Percentiles rank a stretch among this genome's conserved stretches.
These are phyloP conservation scores for Tolypocladium amazonense DNA, from an alignment of 2,329 filamentous ascomycete species.

Conservation along the genomic window DNA sequence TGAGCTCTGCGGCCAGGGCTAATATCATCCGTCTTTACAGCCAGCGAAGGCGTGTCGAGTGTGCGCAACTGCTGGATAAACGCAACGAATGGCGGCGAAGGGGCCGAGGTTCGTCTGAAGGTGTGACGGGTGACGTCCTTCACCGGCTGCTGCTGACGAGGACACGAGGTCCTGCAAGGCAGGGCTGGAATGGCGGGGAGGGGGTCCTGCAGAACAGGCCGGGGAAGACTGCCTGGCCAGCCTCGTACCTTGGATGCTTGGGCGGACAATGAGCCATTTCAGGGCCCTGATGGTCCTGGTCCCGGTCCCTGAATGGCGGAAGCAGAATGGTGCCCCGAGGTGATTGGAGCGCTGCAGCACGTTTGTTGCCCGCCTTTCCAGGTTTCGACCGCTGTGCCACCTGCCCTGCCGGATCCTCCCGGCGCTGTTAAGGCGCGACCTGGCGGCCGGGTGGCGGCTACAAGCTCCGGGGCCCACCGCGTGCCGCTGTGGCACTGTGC, in stretches of 20 bases:
- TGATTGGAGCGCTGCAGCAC: neutral
- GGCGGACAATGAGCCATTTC: neutral
- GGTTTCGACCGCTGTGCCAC: neutral
- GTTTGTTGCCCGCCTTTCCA: neutral
- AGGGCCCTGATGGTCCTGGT: neutral
- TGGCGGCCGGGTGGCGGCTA: neutral
- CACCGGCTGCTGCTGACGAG: no score
- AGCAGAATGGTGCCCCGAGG: neutral
- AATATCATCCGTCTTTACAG: neutral
- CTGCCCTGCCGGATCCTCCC: constrained; percentile 6
- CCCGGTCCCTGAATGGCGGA: neutral
- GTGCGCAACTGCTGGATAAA: neutral
- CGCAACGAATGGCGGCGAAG: neutral
- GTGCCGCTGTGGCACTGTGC: neutral
- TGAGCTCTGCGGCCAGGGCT: no score
- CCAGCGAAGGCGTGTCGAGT: neutral
- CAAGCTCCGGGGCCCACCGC: neutral
- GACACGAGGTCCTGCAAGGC: neutral
- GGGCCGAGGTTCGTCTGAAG: neutral
- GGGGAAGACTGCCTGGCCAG: neutral
- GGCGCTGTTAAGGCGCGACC: constrained; percentile 1
- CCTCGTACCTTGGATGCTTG: neutral
- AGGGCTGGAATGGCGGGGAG: neutral
- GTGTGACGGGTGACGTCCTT: neutral
- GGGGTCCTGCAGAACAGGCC: neutral